Conservation (phyloP, 805 yeast species). For the Debaryomyces maramus region DNA sequence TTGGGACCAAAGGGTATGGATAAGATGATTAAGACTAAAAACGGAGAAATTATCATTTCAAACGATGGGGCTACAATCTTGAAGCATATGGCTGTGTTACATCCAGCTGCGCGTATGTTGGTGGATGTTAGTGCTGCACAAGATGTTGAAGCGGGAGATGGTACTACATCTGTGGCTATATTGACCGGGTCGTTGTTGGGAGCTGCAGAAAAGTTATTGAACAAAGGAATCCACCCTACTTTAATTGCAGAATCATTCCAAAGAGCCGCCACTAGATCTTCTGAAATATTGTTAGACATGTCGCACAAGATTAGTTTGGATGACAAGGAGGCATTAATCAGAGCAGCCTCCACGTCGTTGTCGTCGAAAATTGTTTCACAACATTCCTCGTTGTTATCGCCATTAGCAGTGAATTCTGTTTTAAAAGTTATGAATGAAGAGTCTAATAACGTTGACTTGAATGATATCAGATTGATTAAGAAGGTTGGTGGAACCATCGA, state of each 20-base stretch:
- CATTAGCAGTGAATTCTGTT: conserved; percentile 92
- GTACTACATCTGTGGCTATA: conserved; percentile 96
- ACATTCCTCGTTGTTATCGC: conserved; percentile 80
- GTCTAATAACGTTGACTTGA: conserved; percentile 73
- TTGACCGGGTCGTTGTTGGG: conserved; percentile 91
- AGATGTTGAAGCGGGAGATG: conserved; percentile 99
- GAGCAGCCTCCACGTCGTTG: conserved; percentile 93
- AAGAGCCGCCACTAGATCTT: conserved; percentile 80
- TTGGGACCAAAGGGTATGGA: conserved; percentile 99
- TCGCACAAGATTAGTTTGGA: conserved; percentile 72
- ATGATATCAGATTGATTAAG: conserved; percentile 85
- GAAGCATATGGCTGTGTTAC: conserved; percentile 96
- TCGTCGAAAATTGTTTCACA: conserved; percentile 96
- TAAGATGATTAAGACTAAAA: conserved; percentile 93
- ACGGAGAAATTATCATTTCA: conserved; percentile 90
- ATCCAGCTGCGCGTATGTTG: conserved; percentile 96
- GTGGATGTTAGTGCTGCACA: conserved; percentile 97
- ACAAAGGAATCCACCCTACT: conserved; percentile 93
- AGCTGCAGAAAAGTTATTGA: conserved; percentile 89
- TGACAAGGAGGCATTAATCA: conserved; percentile 79
- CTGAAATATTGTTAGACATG: conserved; percentile 82
- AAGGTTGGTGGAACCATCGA: conserved; percentile 98
- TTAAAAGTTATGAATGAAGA: conserved; percentile 66
- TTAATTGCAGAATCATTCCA: conserved; percentile 92
- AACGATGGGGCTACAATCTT: conserved; percentile 98